Conservation (phyloP, 1,139 yeast species). For the Candida glucosophila region DNA sequence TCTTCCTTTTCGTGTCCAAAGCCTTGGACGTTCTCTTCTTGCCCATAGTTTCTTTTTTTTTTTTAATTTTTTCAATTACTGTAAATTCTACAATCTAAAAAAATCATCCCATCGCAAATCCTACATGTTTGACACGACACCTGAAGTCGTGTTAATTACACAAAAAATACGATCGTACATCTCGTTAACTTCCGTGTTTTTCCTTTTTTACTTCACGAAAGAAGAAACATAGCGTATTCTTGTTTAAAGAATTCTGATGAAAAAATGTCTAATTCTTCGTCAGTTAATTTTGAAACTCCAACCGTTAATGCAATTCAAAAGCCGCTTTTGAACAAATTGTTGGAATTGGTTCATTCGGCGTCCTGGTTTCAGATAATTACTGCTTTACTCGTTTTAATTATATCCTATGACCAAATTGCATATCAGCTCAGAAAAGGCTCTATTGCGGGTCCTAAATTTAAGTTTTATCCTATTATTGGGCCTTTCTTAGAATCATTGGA, state of each 20-base stretch:
- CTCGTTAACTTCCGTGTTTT: too few species aligned
- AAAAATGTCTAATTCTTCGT: too few species aligned
- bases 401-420: constrained; percentile 72
- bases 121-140: too few species aligned
- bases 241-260: too few species aligned
- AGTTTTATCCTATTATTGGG: constrained; percentile 91
- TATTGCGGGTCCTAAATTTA: constrained; percentile 82
- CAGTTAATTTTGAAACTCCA: too few species aligned
- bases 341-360: constrained; percentile 3
- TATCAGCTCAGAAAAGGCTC: constrained; percentile 75
- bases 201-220: too few species aligned
- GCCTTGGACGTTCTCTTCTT: constrained; percentile 36
- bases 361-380: constrained; percentile 20
- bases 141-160: too few species aligned
- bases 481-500: constrained; percentile 93
- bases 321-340: constrained; percentile 1
- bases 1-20: constrained; percentile 37
- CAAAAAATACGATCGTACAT: too few species aligned
- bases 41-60: constrained; percentile 31
- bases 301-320: neutral
- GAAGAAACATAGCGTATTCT: too few species aligned
- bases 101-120: too few species aligned
- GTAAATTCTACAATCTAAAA: too few species aligned
- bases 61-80: too few species aligned
- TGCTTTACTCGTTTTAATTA: constrained; percentile 39